Evolutionary conservation across 2,329 filamentous ascomycete species (phyloP).

Genomic region (Pestalotiopsis sp.): DNA sequence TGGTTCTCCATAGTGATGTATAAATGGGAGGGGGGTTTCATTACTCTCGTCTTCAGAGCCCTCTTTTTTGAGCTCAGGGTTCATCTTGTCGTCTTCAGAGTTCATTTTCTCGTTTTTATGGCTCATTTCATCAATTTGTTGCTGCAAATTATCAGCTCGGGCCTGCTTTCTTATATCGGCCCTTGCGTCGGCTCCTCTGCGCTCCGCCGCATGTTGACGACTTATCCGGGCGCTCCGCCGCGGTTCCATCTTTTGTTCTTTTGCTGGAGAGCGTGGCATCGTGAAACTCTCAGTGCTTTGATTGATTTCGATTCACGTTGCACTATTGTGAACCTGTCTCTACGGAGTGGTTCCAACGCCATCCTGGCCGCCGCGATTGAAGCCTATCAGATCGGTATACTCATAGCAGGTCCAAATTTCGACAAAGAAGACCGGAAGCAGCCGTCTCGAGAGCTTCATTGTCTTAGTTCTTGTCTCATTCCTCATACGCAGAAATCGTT

Average conservation of each 20-base stretch:
- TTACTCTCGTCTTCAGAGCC: too few relatives aligned
- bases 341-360: neutral
- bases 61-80: too few relatives aligned
- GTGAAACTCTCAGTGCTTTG: neutral
- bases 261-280: neutral
- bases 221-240: neutral
- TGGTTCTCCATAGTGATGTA: neutral
- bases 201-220: neutral
- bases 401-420: neutral
- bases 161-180: neutral
- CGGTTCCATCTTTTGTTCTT: neutral
- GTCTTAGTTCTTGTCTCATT: conserved; percentile 9
- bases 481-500: neutral
- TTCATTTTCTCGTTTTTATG: neutral
- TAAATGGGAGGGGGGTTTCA: neutral
- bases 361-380: neutral
- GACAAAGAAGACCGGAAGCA: conserved; percentile 8
- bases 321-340: neutral
- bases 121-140: too few relatives aligned
- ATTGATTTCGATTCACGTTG: neutral
- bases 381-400: neutral
- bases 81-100: too few relatives aligned
- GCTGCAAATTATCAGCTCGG: neutral
- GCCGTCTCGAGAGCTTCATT: neutral
- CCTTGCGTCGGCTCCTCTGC: neutral